A percentile compares a stretch with the other conserved stretches of the same genome.
phyloP scores from a whole-genome alignment of 257 asterid species.

The Salvia miltiorrhiza region DNA sequence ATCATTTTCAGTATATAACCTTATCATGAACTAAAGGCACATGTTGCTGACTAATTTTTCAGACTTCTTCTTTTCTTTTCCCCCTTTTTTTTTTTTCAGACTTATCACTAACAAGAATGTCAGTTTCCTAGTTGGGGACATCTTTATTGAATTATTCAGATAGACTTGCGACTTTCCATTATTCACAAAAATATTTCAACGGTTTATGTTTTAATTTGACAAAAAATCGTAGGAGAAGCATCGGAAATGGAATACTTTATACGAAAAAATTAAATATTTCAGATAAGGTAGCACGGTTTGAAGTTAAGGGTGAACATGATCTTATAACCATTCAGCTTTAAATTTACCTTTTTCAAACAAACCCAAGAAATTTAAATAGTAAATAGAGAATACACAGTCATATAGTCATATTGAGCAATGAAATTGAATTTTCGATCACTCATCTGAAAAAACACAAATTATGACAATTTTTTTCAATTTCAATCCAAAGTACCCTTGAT shows the following conservation, averaged over 20 bases:
- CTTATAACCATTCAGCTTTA: too few relatives aligned
- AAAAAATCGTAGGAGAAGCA: background rate
- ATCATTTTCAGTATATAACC: slow-evolving; percentile 12
- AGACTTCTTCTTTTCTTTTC: too few relatives aligned
- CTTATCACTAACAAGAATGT: slow-evolving; percentile 16
- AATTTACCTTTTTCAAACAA: too few relatives aligned
- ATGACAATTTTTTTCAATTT: too few relatives aligned
- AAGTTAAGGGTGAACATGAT: too few relatives aligned
- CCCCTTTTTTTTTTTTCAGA: background rate
- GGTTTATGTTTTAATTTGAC: background rate
- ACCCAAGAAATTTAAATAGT: too few relatives aligned
- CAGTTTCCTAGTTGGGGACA: slow-evolving; percentile 29
- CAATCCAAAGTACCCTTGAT: too few relatives aligned
- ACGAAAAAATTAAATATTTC: background rate
- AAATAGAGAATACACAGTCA: too few relatives aligned
- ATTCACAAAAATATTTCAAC: background rate
- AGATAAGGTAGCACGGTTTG: too few relatives aligned
- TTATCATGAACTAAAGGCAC: slow-evolving; percentile 11
- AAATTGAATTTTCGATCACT: too few relatives aligned
- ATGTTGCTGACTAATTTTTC: slow-evolving; percentile 6
- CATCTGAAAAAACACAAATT: too few relatives aligned
- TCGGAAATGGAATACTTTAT: background rate
- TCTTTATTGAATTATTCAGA: background rate
- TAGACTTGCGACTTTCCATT: background rate
- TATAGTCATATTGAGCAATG: too few relatives aligned